phyloP scores from a whole-genome alignment of 352 stramenopile genomes.

The Pythium dissimile region DNA sequence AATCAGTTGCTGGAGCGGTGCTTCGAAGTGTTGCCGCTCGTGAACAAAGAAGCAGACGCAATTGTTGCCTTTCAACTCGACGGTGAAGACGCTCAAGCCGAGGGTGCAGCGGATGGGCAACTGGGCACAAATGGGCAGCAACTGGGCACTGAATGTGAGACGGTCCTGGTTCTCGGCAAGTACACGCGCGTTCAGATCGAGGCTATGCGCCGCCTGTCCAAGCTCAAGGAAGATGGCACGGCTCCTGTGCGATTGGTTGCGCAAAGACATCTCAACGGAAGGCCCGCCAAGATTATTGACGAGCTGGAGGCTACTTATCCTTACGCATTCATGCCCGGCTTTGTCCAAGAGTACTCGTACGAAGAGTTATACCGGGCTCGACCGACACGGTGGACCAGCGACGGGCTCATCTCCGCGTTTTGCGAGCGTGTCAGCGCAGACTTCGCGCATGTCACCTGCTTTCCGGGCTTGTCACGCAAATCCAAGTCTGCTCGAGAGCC shows the following conservation, averaged over 20 bases:
- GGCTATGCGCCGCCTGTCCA: not conserved
- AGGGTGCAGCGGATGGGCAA: not conserved
- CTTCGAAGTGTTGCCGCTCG: not conserved
- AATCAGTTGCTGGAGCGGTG: not conserved
- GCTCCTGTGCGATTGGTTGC: not conserved
- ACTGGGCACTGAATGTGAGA: not conserved
- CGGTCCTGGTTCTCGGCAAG: not conserved
- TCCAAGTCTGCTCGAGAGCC: not conserved
- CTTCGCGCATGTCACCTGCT: not conserved
- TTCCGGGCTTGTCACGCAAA: not conserved
- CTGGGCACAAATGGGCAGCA: not conserved
- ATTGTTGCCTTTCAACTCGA: not conserved
- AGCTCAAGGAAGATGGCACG: not conserved
- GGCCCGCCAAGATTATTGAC: not conserved
- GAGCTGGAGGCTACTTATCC: slow-evolving; percentile 3
- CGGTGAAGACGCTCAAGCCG: not conserved
- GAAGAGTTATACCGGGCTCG: not conserved
- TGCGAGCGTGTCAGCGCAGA: not conserved
- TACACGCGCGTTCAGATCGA: not conserved
- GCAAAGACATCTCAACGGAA: not conserved
- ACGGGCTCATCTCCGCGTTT: not conserved
- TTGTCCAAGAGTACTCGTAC: not conserved
- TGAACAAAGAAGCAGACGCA: not conserved
- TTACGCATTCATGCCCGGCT: not conserved
- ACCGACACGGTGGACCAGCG: not conserved